Percentiles rank a stretch among this genome's conserved stretches.
Evolutionary conservation across 176 grass and related monocot genomes (phyloP).

Genomic region (Luzula sylvatica): DNA sequence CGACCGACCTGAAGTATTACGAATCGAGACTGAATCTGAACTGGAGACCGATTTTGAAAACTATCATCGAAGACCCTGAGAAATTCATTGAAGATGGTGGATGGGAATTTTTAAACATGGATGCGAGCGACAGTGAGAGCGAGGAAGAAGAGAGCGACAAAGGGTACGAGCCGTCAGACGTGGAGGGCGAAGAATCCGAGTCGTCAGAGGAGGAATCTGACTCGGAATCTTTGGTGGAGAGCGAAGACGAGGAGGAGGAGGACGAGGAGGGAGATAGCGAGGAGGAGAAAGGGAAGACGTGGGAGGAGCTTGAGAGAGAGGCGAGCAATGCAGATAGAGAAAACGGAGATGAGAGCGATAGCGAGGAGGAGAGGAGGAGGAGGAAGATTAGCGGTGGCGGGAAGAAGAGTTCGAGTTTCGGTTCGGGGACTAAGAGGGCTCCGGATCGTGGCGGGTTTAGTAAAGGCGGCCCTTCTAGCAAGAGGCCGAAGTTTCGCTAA

Average conservation of each 20-base stretch:
- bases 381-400: constrained; percentile 29
- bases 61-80: constrained; percentile 67
- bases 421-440: too few relatives aligned
- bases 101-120: constrained; percentile 89
- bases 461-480: background rate
- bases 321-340: constrained; percentile 69
- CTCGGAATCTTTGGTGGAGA: constrained; percentile 50
- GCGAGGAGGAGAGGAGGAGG: constrained; percentile 65
- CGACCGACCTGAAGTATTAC: constrained; percentile 91
- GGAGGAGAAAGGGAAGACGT: constrained; percentile 92
- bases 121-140: constrained; percentile 70
- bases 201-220: constrained; percentile 43
- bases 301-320: constrained; percentile 84
- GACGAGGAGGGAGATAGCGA: constrained; percentile 67
- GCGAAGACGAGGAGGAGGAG: constrained; percentile 42
- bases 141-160: constrained; percentile 66
- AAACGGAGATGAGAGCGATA: constrained; percentile 63
- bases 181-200: constrained; percentile 58
- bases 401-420: constrained; percentile 8
- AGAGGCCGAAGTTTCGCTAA: too few relatives aligned
- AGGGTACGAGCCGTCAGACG: constrained; percentile 70
- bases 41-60: constrained; percentile 90
- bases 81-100: constrained; percentile 81
- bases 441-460: background rate
- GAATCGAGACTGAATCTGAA: constrained; percentile 85